These are phyloP conservation scores for Capsicum pubescens DNA, from an alignment of 257 asterid genomes.

Conservation along the genomic window DNA sequence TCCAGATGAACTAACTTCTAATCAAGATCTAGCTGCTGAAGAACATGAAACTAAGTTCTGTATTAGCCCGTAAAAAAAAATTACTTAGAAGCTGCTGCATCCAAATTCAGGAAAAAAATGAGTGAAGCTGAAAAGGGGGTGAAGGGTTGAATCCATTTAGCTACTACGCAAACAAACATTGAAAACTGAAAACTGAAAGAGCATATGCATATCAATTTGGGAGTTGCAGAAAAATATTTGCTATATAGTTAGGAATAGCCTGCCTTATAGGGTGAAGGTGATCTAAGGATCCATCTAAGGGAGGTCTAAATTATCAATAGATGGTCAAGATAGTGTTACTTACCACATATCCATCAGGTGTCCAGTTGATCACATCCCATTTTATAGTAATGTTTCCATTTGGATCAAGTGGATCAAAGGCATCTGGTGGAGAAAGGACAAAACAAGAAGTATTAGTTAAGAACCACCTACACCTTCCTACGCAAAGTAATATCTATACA, in stretches of 20 bases:
- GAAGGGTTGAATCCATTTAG: neutral
- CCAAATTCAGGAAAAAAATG: neutral
- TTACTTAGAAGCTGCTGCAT: neutral
- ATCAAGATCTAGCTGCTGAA: neutral
- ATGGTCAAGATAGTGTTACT: conserved; percentile 24
- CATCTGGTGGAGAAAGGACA: conserved; percentile 9
- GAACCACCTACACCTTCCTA: neutral
- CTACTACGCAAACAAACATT: neutral
- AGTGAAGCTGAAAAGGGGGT: neutral
- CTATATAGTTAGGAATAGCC: neutral
- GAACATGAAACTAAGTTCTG: neutral
- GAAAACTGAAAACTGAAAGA: neutral
- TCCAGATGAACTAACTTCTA: neutral
- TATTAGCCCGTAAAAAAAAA: neutral
- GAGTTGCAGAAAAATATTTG: neutral
- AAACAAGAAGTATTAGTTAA: neutral
- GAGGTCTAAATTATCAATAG: neutral
- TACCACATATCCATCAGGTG: conserved; percentile 38
- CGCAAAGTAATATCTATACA: neutral
- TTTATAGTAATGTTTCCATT: conserved; percentile 35
- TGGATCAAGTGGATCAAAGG: conserved; percentile 37
- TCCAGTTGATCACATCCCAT: conserved; percentile 35
- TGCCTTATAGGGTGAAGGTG: conserved; percentile 14
- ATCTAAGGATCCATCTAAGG: neutral
- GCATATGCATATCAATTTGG: neutral